These are phyloP conservation scores for Tuber borchii DNA, from an alignment of 495 filamentous ascomycete genomes.

Conservation along the genomic window DNA sequence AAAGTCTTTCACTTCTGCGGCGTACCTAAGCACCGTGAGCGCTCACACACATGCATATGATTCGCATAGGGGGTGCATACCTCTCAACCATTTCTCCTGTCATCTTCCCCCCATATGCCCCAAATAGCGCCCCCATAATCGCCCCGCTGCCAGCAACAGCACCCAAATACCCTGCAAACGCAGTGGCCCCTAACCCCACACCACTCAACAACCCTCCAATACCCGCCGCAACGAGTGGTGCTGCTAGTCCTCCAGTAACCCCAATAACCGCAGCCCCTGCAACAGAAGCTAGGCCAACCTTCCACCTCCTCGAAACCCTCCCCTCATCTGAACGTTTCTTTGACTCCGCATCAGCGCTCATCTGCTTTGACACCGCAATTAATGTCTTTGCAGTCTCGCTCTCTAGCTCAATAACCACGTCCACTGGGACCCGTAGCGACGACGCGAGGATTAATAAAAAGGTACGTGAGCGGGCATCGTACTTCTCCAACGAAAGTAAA, in stretches of 20 bases:
- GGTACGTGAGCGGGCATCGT: conserved; percentile 67
- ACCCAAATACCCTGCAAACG: conserved; percentile 72
- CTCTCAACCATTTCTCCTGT: conserved; percentile 79
- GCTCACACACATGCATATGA: too few relatives aligned
- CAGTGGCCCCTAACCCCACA: conserved; percentile 68
- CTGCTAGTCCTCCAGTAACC: conserved; percentile 72
- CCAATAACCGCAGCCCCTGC: conserved; percentile 71
- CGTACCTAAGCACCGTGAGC: conserved; percentile 25
- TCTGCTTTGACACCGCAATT: conserved; percentile 62
- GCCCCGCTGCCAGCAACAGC: conserved; percentile 68
- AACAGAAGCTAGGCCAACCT: conserved; percentile 73
- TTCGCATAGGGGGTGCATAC: conserved; percentile 45
- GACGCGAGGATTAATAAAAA: conserved; percentile 64
- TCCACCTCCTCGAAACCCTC: conserved; percentile 63
- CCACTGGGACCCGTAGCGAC: conserved; percentile 59
- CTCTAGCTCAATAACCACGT: conserved; percentile 64
- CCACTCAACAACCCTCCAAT: conserved; percentile 77
- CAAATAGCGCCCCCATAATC: conserved; percentile 76
- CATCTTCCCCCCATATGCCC: conserved; percentile 80
- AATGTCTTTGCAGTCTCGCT: conserved; percentile 65
- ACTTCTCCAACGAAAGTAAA: conserved; percentile 72
- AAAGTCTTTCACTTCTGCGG: conserved; percentile 81
- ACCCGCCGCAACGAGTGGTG: conserved; percentile 73
- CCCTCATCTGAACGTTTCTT: conserved; percentile 63
- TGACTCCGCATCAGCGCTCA: conserved; percentile 61